Conservation (phyloP, 2,329 filamentous ascomycete genomes). For the Berkeleyomyces rouxiae region DNA sequence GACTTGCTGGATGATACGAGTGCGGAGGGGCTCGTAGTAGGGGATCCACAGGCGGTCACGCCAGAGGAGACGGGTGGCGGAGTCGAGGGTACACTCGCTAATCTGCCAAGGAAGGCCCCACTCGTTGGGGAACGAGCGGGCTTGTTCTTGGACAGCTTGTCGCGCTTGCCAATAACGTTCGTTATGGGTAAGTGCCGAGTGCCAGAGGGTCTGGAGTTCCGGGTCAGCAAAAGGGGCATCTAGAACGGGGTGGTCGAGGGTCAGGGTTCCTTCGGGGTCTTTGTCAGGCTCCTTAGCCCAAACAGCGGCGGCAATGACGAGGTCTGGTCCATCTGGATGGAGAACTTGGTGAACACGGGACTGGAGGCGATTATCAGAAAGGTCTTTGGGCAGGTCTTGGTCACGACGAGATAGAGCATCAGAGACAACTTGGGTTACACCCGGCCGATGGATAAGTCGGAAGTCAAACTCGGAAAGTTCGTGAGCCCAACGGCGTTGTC, state of each 20-base stretch:
- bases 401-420: not conserved
- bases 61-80: not conserved
- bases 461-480: not conserved
- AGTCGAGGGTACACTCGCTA: not conserved
- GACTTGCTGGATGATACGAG: not conserved
- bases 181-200: not conserved
- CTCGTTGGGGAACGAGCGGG: not conserved
- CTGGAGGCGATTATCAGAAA: not conserved
- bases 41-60: not conserved
- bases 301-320: not conserved
- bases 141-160: not conserved
- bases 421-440: not conserved
- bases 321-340: not conserved
- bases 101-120: not conserved
- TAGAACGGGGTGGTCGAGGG: not conserved
- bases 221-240: not conserved
- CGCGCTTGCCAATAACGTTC: not conserved
- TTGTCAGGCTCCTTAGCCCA: not conserved
- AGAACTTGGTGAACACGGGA: not conserved
- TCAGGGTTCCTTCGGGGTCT: not conserved
- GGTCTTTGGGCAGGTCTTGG: not conserved
- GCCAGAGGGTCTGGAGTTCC: not conserved
- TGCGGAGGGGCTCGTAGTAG: not conserved
- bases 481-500: not conserved
- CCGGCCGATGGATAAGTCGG: not conserved